These are phyloP conservation scores for Logfia minima DNA, from an alignment of 129 eudicot species.

Conservation along the genomic window DNA sequence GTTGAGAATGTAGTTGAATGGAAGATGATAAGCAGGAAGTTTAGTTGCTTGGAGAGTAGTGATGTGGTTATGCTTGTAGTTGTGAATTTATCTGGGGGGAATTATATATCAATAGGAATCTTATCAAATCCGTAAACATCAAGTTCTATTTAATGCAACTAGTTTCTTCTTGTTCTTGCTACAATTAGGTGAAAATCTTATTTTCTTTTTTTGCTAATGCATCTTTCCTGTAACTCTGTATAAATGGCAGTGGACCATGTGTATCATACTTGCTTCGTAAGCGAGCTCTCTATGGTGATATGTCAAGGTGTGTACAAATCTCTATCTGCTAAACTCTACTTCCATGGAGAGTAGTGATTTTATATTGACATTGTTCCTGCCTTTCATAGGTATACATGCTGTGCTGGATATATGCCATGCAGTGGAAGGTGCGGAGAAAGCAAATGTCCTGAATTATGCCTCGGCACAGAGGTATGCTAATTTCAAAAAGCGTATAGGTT, in stretches of 20 bases:
- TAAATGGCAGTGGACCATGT: slow-evolving; percentile 71
- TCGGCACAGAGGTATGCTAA: slow-evolving; percentile 81
- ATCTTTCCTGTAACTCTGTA: slow-evolving; percentile 19
- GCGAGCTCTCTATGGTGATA: slow-evolving; percentile 92
- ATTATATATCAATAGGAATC: slow-evolving; percentile 8
- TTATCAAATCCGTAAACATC: background rate
- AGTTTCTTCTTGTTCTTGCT: background rate
- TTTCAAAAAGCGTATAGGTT: background rate
- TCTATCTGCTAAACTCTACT: background rate
- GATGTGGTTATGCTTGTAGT: background rate
- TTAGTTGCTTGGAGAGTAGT: background rate
- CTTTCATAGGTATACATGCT: slow-evolving; percentile 71
- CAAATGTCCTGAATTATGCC: slow-evolving; percentile 91
- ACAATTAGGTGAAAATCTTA: background rate
- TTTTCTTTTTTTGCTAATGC: slow-evolving; percentile 1
- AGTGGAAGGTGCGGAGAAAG: slow-evolving; percentile 99
- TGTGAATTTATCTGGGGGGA: background rate
- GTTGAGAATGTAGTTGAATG: background rate
- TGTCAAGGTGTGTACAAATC: slow-evolving; percentile 67
- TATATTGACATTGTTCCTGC: slow-evolving; percentile 1
- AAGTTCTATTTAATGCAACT: background rate
- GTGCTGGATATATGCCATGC: slow-evolving; percentile 98
- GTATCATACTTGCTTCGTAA: slow-evolving; percentile 89
- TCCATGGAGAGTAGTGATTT: background rate
- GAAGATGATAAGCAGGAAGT: slow-evolving; percentile 14